Evolutionary conservation across 2,329 filamentous ascomycete genomes (phyloP).

Genomic region (Fusarium papillatum): DNA sequence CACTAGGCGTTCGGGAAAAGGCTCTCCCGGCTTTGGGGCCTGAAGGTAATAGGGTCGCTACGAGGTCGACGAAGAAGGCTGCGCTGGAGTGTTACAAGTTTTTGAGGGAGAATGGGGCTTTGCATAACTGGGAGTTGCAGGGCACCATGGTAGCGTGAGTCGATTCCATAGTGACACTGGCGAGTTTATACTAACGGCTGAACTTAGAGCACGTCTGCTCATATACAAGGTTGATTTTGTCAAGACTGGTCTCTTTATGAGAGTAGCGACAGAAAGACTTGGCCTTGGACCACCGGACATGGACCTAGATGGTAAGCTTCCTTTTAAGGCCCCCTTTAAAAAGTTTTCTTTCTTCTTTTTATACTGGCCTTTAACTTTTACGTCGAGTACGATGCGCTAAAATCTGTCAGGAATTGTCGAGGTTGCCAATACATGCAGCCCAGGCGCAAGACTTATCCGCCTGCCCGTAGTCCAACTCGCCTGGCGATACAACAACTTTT

Average conservation of each 20-base stretch:
- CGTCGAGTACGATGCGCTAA: background rate
- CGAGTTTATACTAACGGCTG: background rate
- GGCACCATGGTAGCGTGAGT: background rate
- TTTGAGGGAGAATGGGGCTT: background rate
- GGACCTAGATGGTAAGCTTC: background rate
- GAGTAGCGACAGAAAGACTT: background rate
- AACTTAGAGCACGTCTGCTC: background rate
- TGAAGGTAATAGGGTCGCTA: background rate
- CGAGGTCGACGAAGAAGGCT: background rate
- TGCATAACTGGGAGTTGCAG: background rate
- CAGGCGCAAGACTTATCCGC: background rate
- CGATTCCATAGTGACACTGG: no score
- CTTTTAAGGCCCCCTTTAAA: background rate
- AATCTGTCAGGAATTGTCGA: background rate
- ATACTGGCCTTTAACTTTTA: no score
- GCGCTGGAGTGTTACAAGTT: background rate
- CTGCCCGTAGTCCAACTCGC: background rate
- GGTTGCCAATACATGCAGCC: background rate
- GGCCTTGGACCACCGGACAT: background rate
- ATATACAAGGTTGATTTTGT: background rate
- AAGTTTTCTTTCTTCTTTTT: no score
- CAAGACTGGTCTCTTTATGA: background rate
- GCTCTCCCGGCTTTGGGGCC: background rate
- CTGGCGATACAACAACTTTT: background rate
- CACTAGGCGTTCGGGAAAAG: background rate